Evolutionary conservation across 495 filamentous ascomycete species (phyloP), one percentile per base, ranked within the genome.

Genomic region (Tetracladium setigerum): DNA sequence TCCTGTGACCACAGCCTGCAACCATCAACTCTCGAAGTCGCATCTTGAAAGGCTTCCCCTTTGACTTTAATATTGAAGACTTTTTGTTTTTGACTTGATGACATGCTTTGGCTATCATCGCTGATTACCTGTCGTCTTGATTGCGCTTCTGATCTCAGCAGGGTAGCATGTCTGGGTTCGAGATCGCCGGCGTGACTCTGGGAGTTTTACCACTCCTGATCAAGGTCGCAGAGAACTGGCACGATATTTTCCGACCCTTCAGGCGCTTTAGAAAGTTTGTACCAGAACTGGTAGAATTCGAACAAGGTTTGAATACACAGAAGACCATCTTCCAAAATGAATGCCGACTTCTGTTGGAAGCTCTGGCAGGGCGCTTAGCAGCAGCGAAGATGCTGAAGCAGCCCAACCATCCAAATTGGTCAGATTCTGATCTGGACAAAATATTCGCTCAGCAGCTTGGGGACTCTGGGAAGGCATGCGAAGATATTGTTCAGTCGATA

Each of bases 201-300:
- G 62, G 39, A 2, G 35, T 65, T 12, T 48, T 65, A 18, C 62
- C 62, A 8, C 34, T 65, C 12, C 30, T 65, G 1, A 34, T 63
- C 6, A 55, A 53, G 27, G 52, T 52, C 31, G 41, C 52, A 7
- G 51, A 64, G 36, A 52, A 64, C 36, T 66, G 61, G 37, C 50
- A 63, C n/a, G 35, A 50, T 27, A 50, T 49, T 19, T 58, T 58
- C 15, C n/a, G 49, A 8, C 60, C 62, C 4, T 62, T 63, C 40
- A 16, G 38, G 6, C 46, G 58, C 9, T 64, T 49, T 32, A 16
- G 36, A 9, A 38, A 39, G n/a, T 55, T 49, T 30, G 36, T 36
- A 5, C 16, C 35, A 11, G 49, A 49, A 18, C 27, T 56, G 0
- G 32, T 30, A 9, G 5, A 14, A 33, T 59, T 45, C 41, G 32